These are phyloP conservation scores for Neonectria neomacrospora DNA, from an alignment of 2,329 filamentous ascomycete genomes.

Conservation along the genomic window DNA sequence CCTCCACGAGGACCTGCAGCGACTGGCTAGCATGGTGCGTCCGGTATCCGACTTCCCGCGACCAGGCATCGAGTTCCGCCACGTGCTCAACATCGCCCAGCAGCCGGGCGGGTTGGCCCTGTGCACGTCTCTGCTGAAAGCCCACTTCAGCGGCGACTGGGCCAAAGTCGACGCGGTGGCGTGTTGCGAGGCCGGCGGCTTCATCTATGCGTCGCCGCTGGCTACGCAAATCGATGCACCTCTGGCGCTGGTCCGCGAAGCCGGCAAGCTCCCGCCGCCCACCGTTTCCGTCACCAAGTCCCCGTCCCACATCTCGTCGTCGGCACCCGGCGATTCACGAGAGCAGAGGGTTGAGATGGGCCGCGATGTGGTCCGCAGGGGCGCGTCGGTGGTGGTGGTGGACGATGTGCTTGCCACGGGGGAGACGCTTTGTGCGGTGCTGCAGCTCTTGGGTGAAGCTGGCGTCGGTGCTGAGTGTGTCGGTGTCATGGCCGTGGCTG, in stretches of 20 bases:
- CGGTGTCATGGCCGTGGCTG: slow-evolving; percentile 63
- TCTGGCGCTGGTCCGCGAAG: slow-evolving; percentile 63
- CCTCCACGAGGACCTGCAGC: slow-evolving; percentile 57
- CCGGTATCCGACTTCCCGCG: slow-evolving; percentile 61
- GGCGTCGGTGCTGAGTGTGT: slow-evolving; percentile 56
- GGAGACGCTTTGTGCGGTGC: slow-evolving; percentile 62
- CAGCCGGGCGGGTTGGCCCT: slow-evolving; percentile 61
- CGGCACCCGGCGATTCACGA: slow-evolving; percentile 32
- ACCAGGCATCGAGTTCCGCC: slow-evolving; percentile 63
- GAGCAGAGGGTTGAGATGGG: slow-evolving; percentile 62
- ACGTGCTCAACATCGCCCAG: slow-evolving; percentile 67
- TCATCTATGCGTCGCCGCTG: slow-evolving; percentile 64
- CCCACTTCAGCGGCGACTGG: slow-evolving; percentile 61
- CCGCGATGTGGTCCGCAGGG: slow-evolving; percentile 52
- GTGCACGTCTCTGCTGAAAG: slow-evolving; percentile 61
- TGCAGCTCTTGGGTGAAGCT: slow-evolving; percentile 58
- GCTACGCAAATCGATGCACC: slow-evolving; percentile 54
- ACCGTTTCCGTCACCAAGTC: slow-evolving; percentile 59
- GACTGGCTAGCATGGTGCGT: slow-evolving; percentile 62
- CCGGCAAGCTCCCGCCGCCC: slow-evolving; percentile 69
- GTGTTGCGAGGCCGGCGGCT: slow-evolving; percentile 68
- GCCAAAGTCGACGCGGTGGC: slow-evolving; percentile 56
- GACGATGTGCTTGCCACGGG: slow-evolving; percentile 70
- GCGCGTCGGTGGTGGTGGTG: slow-evolving; percentile 60
- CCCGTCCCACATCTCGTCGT: slow-evolving; percentile 65